Base-by-base conservation (phyloP, 148 eudicot species). In the Rhododendron simsii region DNA sequence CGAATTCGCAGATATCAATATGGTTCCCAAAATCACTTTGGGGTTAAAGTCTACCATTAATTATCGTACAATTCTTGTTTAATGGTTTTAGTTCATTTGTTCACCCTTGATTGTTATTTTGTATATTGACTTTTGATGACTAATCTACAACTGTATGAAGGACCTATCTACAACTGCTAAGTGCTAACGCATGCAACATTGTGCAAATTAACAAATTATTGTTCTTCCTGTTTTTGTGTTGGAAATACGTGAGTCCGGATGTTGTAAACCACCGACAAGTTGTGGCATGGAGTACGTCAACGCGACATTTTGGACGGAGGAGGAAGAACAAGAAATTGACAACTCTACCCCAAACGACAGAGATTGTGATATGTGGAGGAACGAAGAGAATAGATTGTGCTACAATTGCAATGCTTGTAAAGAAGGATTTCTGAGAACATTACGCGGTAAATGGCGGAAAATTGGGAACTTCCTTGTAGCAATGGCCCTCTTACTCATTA, bases 231-330 rank as follows among this genome's bases (percentile, higher is more conserved):
- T 3, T 84, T 78, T 59, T 16, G 51, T 84, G 74, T 65, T 3
- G 67, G 30, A 37, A 28, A 44, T 45, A 44, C 45, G 75, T 21
- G 57, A 89, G 90, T 53, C 90, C 8, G 93, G 91, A 18, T 91
- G 93, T 21, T 91, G 93, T 86, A 85, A 39, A 79, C 93, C 93
- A 41, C 91, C 91, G 1, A 5, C 33, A 8, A 84, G 13, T 9
- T 91, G 93, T 53, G 87, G 74, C 11, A 90, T 91, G 91, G 88
- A 81, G 26, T 91, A 85, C 3, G 87, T 91, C n/a, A 88, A 88
- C 35, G 90, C 86, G 21, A 91, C 91, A 0, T 86, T 37, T 44
- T 91, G 93, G 91, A 69, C 18, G 16, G 89, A 45, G 84, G 44
- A 28, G 16, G 71, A 76, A 12, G 53, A 23, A 28, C 12, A 48